A percentile compares a stretch with the other conserved stretches of the same genome.
These are phyloP conservation scores for Russula sp. DNA, from an alignment of 768 basidiomycete genomes.

Conservation along the genomic window DNA sequence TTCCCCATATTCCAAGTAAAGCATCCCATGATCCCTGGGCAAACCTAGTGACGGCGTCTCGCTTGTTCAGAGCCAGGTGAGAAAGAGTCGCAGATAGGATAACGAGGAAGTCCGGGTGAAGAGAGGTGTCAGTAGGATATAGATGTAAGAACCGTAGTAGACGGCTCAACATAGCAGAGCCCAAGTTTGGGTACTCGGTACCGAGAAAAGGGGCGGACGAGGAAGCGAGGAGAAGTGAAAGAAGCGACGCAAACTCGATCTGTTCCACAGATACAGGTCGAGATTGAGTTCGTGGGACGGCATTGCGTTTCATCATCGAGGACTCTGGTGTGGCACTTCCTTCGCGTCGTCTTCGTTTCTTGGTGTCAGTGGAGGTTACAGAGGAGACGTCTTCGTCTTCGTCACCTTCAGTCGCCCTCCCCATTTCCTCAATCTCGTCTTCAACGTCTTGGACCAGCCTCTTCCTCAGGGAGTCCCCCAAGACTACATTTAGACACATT, in stretches of 20 bases:
- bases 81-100: constrained; percentile 62
- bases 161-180: constrained; percentile 50
- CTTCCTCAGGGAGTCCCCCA: constrained; percentile 48
- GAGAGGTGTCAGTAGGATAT: constrained; percentile 67
- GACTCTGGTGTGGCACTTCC: constrained; percentile 10
- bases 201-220: constrained; percentile 51
- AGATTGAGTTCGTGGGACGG: constrained; percentile 19
- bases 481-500: constrained; percentile 68
- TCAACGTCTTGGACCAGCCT: constrained; percentile 29
- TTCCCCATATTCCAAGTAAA: constrained; percentile 67
- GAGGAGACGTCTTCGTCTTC: constrained; percentile 28
- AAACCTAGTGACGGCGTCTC: constrained; percentile 48
- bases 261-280: constrained; percentile 45
- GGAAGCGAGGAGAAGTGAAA: constrained; percentile 53
- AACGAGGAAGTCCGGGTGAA: constrained; percentile 68
- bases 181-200: constrained; percentile 33
- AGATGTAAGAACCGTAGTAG: constrained; percentile 54
- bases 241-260: constrained; percentile 61
- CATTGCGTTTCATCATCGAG: constrained; percentile 6
- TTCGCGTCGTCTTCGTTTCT: constrained; percentile 32
- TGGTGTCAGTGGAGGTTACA: constrained; percentile 23
- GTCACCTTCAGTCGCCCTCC: constrained; percentile 29
- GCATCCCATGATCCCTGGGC: constrained; percentile 55
- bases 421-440: constrained; percentile 25
- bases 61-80: constrained; percentile 73